phyloP scores from a whole-genome alignment of 345 rosid genomes.

The Populus alba region DNA sequence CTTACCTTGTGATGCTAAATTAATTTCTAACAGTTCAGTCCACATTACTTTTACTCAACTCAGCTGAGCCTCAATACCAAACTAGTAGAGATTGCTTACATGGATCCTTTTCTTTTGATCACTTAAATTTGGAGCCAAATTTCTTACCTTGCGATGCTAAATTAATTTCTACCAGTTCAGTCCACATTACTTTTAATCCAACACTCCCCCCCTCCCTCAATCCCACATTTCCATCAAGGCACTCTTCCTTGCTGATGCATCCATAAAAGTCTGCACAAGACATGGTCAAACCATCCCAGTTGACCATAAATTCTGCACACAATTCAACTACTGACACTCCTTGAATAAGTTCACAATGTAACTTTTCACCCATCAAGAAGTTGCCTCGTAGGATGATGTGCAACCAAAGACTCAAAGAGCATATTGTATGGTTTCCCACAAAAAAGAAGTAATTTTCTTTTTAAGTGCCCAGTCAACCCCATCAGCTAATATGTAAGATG shows the following conservation, averaged over 20 bases:
- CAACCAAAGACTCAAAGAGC: not conserved
- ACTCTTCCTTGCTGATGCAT: not conserved
- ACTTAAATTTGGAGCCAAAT: not conserved
- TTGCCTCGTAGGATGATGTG: not conserved
- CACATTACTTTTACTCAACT: not conserved
- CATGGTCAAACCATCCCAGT: no score
- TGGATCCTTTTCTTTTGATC: not conserved
- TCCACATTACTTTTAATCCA: not conserved
- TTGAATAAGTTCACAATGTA: not conserved
- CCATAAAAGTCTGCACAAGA: no score
- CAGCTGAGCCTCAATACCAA: not conserved
- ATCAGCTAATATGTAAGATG: not conserved
- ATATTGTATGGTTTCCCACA: not conserved
- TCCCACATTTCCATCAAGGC: not conserved
- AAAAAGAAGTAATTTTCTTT: conserved; percentile 5
- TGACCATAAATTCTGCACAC: no score
- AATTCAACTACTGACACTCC: no score
- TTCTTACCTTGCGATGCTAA: not conserved
- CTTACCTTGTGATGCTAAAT: not conserved
- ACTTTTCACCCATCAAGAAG: not conserved
- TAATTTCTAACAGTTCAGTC: not conserved
- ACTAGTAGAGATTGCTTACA: not conserved
- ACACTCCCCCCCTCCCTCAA: no score
- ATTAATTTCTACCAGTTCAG: not conserved
- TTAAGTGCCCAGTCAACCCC: not conserved